phyloP scores from a whole-genome alignment of 441 rosid species.

The Gossypium davidsonii region DNA sequence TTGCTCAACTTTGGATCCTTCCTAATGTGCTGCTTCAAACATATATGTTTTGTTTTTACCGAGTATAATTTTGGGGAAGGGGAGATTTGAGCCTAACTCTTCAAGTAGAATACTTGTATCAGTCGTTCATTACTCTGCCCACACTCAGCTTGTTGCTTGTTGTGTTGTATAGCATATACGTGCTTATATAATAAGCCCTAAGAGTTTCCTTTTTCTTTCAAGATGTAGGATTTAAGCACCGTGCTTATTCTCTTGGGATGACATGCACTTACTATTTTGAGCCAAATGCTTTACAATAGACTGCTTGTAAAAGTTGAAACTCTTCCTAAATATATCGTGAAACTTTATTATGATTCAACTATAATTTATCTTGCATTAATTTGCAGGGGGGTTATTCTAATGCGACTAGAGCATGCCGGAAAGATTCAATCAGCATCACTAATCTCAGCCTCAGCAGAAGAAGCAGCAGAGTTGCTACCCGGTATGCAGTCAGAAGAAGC shows the following conservation, averaged over 20 bases:
- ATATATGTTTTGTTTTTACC: neutral
- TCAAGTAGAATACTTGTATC: neutral
- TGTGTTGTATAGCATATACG: neutral
- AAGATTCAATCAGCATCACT: conserved; percentile 90
- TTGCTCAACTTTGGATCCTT: neutral
- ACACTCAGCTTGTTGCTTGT: neutral
- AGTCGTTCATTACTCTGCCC: neutral
- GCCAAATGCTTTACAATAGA: neutral
- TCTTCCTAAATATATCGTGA: neutral
- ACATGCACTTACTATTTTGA: neutral
- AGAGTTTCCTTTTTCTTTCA: neutral
- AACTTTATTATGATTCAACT: neutral
- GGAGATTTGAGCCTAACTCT: neutral
- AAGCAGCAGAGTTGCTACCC: conserved; percentile 28
- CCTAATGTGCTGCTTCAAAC: neutral
- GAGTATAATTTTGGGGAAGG: neutral
- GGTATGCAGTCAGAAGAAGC: neutral
- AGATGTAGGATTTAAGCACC: neutral
- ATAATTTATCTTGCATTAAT: neutral
- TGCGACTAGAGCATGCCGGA: conserved; percentile 83
- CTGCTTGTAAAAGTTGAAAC: neutral
- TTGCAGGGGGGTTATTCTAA: conserved; percentile 82
- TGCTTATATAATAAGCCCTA: neutral
- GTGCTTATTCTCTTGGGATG: neutral
- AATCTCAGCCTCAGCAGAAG: conserved; percentile 59